phyloP scores from a whole-genome alignment of 2,329 filamentous ascomycete species.

The Myotisia sp. region DNA sequence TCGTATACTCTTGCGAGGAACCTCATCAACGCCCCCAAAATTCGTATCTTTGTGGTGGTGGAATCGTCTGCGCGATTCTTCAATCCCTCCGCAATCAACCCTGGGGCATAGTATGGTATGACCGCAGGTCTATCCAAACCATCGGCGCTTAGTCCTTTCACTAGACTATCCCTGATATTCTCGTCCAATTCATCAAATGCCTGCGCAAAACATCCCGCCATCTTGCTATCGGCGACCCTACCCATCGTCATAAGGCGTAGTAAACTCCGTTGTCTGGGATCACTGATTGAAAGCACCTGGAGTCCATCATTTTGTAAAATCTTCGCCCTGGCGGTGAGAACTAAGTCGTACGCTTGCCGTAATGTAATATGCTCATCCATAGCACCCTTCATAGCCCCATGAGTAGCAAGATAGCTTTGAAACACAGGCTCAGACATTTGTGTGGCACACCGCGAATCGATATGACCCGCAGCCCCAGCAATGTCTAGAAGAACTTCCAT shows the following conservation, averaged over 20 bases:
- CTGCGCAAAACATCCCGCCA: background rate
- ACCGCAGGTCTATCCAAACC: background rate
- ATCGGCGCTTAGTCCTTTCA: background rate
- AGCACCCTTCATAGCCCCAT: background rate
- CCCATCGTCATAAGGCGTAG: constrained; percentile 3
- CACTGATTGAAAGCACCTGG: background rate
- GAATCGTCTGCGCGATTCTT: background rate
- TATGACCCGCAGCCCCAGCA: constrained; percentile 1
- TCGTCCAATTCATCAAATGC: background rate
- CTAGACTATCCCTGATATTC: background rate
- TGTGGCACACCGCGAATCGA: background rate
- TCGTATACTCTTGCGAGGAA: constrained; percentile 1
- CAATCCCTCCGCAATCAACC: constrained; percentile 1
- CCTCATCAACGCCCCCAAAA: background rate
- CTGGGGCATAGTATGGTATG: constrained; percentile 2
- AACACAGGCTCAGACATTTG: constrained; percentile 1
- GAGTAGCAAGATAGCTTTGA: constrained; percentile 1
- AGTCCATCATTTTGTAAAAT: constrained; percentile 1
- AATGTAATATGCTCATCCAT: background rate
- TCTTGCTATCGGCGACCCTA: background rate
- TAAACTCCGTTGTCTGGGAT: background rate
- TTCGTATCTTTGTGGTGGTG: background rate
- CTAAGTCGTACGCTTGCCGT: background rate
- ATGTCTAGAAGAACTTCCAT: constrained; percentile 20
- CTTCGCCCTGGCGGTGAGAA: background rate